phyloP scores from a whole-genome alignment of 352 stramenopile species.

The Globisporangium alternatum region DNA sequence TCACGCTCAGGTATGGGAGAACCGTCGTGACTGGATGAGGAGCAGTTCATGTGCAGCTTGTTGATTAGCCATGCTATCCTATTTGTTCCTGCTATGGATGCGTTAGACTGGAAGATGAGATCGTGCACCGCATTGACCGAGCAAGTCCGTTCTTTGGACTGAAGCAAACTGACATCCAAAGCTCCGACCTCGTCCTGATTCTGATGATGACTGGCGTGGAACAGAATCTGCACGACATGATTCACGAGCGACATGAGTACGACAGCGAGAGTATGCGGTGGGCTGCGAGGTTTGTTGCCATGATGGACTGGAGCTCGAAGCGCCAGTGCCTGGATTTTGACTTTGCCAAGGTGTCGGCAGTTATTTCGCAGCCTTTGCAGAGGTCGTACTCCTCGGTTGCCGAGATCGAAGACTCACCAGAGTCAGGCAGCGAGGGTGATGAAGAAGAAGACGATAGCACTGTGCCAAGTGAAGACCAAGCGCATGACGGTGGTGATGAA shows the following conservation, averaged over 20 bases:
- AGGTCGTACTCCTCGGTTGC: neutral
- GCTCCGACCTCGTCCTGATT: conserved; percentile 50
- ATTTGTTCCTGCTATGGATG: neutral
- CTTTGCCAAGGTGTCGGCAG: conserved; percentile 39
- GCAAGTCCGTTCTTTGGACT: conserved; percentile 46
- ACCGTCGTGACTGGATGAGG: neutral
- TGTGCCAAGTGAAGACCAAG: too few species aligned
- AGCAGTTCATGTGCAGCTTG: neutral
- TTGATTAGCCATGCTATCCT: neutral
- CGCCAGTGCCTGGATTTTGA: conserved; percentile 38
- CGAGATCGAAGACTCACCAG: conserved; percentile 20
- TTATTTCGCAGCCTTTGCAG: conserved; percentile 19
- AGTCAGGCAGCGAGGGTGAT: neutral
- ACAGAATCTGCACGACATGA: conserved; percentile 57
- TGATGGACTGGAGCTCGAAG: conserved; percentile 36
- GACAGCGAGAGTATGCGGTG: conserved; percentile 36
- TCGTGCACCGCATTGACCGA: conserved; percentile 43
- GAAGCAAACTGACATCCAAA: conserved; percentile 24
- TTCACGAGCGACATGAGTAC: conserved; percentile 57
- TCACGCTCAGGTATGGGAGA: conserved; percentile 34
- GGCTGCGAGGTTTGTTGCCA: conserved; percentile 35
- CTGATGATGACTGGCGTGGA: conserved; percentile 58
- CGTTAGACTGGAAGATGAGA: conserved; percentile 45
- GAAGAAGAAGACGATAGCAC: neutral
- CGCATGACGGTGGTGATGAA: too few species aligned